phyloP scores from a whole-genome alignment of 176 grass and related monocot species.

The Microstegium vimineum region DNA sequence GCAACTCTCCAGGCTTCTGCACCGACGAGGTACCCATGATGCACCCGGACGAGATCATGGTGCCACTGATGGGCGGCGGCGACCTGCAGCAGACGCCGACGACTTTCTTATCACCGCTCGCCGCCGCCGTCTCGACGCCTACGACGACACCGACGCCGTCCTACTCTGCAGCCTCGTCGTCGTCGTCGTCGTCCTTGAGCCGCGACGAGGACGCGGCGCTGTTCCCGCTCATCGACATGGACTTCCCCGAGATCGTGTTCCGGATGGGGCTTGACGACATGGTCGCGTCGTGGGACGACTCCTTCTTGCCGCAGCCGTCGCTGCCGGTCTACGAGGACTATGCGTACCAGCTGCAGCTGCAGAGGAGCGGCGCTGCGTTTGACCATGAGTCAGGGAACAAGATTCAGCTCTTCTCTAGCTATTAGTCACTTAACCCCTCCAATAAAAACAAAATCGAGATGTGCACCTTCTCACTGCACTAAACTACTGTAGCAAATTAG shows the following conservation, averaged over 20 bases:
- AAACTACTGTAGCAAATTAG: background rate
- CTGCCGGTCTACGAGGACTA: conserved; percentile 14
- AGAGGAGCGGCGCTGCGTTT: conserved; percentile 27
- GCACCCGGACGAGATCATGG: conserved; percentile 60
- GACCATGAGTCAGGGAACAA: conserved; percentile 61
- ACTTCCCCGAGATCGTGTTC: conserved; percentile 41
- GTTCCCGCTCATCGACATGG: conserved; percentile 38
- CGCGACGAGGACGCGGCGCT: conserved; percentile 34
- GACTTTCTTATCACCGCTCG: background rate
- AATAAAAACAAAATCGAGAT: background rate
- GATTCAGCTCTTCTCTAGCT: conserved; percentile 59
- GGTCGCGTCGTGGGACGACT: conserved; percentile 19
- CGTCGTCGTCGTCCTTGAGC: conserved; percentile 31
- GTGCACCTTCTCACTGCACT: background rate
- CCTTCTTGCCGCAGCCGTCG: background rate
- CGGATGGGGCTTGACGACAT: conserved; percentile 48
- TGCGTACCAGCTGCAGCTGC: conserved; percentile 3
- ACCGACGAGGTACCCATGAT: conserved; percentile 83
- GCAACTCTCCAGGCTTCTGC: conserved; percentile 48
- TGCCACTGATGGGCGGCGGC: conserved; percentile 11
- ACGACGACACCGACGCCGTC: conserved; percentile 36
- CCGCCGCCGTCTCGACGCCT: background rate
- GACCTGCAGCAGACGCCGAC: background rate
- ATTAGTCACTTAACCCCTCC: background rate
- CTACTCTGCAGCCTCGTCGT: background rate